Conservation (phyloP, 139 green algal species). For the Tetradesmus obliquus region DNA sequence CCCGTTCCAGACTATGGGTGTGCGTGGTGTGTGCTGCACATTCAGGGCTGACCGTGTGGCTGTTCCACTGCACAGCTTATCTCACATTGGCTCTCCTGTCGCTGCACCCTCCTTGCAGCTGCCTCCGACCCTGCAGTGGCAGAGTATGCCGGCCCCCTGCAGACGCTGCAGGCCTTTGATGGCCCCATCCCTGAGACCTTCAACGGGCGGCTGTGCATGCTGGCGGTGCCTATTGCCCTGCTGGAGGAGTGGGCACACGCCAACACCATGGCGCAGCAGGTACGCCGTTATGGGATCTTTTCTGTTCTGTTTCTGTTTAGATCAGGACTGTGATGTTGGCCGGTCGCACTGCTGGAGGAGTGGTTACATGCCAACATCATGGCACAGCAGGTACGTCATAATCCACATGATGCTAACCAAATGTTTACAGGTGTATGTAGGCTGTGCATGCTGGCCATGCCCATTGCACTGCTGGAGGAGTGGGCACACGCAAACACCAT, state of each 20-base stretch:
- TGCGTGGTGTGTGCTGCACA: too few relatives aligned
- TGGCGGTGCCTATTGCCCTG: background rate
- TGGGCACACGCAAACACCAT: background rate
- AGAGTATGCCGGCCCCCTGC: constrained; percentile 4
- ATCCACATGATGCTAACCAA: too few relatives aligned
- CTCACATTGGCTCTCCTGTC: background rate
- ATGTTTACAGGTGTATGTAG: background rate
- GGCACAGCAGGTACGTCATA: too few relatives aligned
- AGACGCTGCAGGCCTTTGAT: constrained; percentile 18
- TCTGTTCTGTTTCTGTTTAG: too few relatives aligned
- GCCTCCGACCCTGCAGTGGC: constrained; percentile 2
- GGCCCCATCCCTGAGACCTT: constrained; percentile 21
- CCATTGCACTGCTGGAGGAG: background rate
- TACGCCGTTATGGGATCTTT: too few relatives aligned
- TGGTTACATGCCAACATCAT: too few relatives aligned
- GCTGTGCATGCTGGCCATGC: constrained; percentile 14
- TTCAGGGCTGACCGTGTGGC: too few relatives aligned
- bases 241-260: background rate
- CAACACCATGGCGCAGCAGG: constrained; percentile 1
- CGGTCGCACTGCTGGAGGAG: too few relatives aligned
- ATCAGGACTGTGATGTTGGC: too few relatives aligned
- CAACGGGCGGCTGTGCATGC: constrained; percentile 27
- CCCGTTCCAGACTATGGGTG: too few relatives aligned
- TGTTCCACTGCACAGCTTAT: background rate
- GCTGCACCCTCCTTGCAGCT: background rate